A percentile compares a stretch with the other conserved stretches of the same genome.
These are phyloP conservation scores for Dictyostelium citrinum DNA, from an alignment of 78 protist species.

Conservation along the genomic window DNA sequence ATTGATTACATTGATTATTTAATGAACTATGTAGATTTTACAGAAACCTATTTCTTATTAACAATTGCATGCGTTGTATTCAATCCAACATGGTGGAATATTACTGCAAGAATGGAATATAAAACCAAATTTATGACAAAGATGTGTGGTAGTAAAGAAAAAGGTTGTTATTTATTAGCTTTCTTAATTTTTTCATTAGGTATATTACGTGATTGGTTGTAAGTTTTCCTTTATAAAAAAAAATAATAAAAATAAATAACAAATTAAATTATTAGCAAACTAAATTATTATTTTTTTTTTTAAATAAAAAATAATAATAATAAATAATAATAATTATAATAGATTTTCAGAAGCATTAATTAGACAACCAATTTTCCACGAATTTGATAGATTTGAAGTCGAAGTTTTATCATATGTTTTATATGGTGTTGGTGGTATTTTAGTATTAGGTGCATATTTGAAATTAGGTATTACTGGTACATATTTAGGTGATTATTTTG, in stretches of 20 bases:
- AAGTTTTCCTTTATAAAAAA: background rate
- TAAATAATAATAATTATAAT: too few relatives aligned
- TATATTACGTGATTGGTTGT: constrained; percentile 64
- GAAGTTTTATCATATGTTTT: background rate
- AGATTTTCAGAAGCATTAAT: constrained; percentile 75
- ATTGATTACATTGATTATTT: constrained; percentile 6
- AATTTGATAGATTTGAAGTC: constrained; percentile 4
- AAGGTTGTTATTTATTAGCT: constrained; percentile 80
- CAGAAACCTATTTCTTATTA: constrained; percentile 18
- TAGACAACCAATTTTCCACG: background rate
- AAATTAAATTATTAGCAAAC: background rate
- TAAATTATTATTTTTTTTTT: too few relatives aligned
- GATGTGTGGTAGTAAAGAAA: constrained; percentile 29
- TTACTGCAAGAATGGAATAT: constrained; percentile 74
- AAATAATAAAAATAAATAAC: too few relatives aligned
- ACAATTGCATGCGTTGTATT: constrained; percentile 18
- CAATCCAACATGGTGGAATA: constrained; percentile 81
- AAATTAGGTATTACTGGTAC: constrained; percentile 93
- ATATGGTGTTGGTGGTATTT: constrained; percentile 57
- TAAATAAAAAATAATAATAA: too few relatives aligned
- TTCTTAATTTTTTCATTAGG: constrained; percentile 55
- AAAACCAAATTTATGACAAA: constrained; percentile 42
- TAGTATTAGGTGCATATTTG: constrained; percentile 65
- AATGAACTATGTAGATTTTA: background rate
- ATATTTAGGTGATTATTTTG: constrained; percentile 92